A percentile compares a stretch with the other conserved stretches of the same genome.
Conservation (phyloP, 2,329 filamentous ascomycete genomes). For the Apiospora aurea region DNA sequence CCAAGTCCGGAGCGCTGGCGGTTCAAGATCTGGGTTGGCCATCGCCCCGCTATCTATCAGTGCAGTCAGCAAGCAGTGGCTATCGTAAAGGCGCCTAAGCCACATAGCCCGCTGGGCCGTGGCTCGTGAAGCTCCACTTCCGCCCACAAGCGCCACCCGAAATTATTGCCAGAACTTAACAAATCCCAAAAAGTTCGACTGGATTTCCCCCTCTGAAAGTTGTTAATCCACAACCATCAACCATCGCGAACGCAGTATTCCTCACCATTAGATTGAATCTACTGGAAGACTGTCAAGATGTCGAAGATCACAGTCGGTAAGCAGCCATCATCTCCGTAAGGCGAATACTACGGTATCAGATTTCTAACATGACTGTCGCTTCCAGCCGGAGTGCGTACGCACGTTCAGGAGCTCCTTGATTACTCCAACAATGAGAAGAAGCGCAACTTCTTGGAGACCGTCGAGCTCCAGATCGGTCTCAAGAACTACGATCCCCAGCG, state of each 20-base stretch:
- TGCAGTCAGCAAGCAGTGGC: too few relatives aligned
- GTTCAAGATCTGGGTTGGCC: too few relatives aligned
- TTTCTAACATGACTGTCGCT: constrained; percentile 36
- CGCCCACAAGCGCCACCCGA: constrained; percentile 2
- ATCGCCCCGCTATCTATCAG: too few relatives aligned
- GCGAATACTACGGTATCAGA: not conserved
- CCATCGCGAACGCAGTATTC: constrained; percentile 51
- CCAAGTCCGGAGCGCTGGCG: too few relatives aligned
- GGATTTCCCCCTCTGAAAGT: not conserved
- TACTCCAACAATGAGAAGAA: constrained; percentile 97
- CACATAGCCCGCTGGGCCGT: not conserved
- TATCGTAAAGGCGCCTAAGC: not conserved
- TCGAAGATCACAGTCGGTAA: constrained; percentile 84
- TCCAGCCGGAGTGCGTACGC: constrained; percentile 47
- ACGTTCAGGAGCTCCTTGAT: constrained; percentile 92
- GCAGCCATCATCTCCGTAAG: constrained; percentile 30
- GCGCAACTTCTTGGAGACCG: constrained; percentile 96
- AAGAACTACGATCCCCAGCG: constrained; percentile 99
- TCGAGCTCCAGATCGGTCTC: constrained; percentile 87
- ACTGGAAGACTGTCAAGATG: constrained; percentile 90
- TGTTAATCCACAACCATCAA: not conserved
- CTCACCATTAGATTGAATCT: constrained; percentile 81
- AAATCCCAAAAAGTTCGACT: constrained; percentile 5
- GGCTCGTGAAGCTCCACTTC: not conserved
- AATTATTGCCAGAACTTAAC: constrained; percentile 1